These are phyloP conservation scores for Myxozyma monticola DNA, from an alignment of 805 yeast genomes.

Conservation along the genomic window DNA sequence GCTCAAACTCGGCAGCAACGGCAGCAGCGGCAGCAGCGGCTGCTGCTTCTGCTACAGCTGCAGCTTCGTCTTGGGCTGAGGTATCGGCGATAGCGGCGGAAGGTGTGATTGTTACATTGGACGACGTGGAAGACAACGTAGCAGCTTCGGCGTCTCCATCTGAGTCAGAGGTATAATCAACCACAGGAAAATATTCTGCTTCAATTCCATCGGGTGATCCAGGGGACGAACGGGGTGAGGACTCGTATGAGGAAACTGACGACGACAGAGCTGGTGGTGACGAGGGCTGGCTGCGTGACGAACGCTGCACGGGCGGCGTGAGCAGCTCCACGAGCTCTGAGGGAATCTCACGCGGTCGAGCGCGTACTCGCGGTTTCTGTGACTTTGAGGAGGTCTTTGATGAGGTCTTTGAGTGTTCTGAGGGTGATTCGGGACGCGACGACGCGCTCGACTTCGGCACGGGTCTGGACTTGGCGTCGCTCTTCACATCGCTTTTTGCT, in stretches of 20 bases:
- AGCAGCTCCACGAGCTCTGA: constrained; percentile 23
- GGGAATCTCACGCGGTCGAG: constrained; percentile 9
- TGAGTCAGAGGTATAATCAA: constrained; percentile 3
- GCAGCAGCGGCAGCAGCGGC: no score
- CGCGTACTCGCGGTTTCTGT: not conserved
- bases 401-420: not conserved
- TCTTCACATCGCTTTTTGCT: not conserved
- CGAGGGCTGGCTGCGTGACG: not conserved
- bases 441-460: not conserved
- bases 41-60: constrained; percentile 2
- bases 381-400: not conserved
- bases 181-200: constrained; percentile 21
- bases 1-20: constrained; percentile 4
- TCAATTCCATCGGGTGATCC: constrained; percentile 12
- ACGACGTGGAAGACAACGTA: constrained; percentile 7
- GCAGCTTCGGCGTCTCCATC: constrained; percentile 13
- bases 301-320: constrained; percentile 14
- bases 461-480: not conserved
- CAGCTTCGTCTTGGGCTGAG: not conserved
- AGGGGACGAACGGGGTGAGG: constrained; percentile 23
- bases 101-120: constrained; percentile 13
- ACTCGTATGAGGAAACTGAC: constrained; percentile 12
- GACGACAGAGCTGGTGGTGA: constrained; percentile 23
- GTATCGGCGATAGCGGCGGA: not conserved
- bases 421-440: not conserved